Percentiles rank a stretch among this genome's conserved stretches.
These are phyloP conservation scores for Leptosphaerulina australis DNA, from an alignment of 2,329 filamentous ascomycete species.

Conservation along the genomic window DNA sequence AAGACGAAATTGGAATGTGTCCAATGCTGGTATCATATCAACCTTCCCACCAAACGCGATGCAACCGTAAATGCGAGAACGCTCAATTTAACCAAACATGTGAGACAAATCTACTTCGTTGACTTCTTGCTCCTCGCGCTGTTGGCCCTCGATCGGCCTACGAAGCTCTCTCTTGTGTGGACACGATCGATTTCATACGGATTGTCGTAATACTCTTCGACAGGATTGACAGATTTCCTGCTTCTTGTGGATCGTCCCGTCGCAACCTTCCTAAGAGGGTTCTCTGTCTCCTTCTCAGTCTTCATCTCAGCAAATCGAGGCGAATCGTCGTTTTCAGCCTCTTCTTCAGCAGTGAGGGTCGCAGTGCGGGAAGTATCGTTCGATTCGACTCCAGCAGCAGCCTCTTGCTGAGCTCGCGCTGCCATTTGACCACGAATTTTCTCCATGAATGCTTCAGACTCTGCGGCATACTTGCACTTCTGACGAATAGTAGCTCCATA, in stretches of 20 bases:
- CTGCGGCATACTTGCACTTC: conserved; percentile 71
- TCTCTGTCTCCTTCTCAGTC: conserved; percentile 41
- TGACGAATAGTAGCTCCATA: conserved; percentile 69
- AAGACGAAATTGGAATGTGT: conserved; percentile 28
- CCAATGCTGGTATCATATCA: conserved; percentile 23
- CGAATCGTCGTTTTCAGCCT: conserved; percentile 40
- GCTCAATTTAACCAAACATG: conserved; percentile 16
- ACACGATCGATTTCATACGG: conserved; percentile 58
- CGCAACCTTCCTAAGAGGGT: conserved; percentile 36
- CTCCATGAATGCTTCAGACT: conserved; percentile 67
- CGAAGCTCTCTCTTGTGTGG: conserved; percentile 56
- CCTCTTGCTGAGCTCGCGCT: conserved; percentile 19
- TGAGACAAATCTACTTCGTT: conserved; percentile 7
- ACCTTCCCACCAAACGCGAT: conserved; percentile 16
- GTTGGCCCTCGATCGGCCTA: conserved; percentile 26
- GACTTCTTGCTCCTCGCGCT: conserved; percentile 24
- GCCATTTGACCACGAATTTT: conserved; percentile 49
- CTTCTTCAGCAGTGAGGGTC: conserved; percentile 26
- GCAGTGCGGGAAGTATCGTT: conserved; percentile 35
- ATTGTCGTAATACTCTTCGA: conserved; percentile 49
- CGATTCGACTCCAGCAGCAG: conserved; percentile 17
- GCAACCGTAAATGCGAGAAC: conserved; percentile 17
- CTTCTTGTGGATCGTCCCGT: conserved; percentile 39
- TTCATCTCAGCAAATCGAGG: conserved; percentile 50
- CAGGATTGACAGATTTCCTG: conserved; percentile 31